These are phyloP conservation scores for Sonneratia caseolaris DNA, from an alignment of 345 rosid genomes.

Conservation along the genomic window DNA sequence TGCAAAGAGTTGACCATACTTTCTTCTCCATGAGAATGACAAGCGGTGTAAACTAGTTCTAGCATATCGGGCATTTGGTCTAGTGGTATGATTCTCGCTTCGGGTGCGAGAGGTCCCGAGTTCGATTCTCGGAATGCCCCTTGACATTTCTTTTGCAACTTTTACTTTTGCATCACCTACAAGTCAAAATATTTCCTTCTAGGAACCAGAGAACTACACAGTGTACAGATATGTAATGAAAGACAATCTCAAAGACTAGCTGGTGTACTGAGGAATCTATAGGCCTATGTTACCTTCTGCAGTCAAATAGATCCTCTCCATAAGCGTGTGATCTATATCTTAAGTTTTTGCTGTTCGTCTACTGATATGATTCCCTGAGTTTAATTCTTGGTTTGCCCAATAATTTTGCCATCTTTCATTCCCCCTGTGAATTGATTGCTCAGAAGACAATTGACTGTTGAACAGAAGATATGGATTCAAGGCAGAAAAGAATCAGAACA, in stretches of 20 bases:
- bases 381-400: background rate
- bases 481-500: background rate
- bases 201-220: too few relatives aligned
- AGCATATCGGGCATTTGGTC: conserved; percentile 2
- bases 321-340: too few relatives aligned
- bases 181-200: too few relatives aligned
- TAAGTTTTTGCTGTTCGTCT: too few relatives aligned
- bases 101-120: conserved; percentile 88
- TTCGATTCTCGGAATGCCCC: conserved; percentile 75
- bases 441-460: background rate
- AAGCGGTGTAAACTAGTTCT: too few relatives aligned
- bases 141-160: conserved; percentile 4
- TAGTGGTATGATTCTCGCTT: conserved; percentile 26
- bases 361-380: too few relatives aligned
- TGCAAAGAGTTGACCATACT: background rate
- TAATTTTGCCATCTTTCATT: background rate
- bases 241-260: too few relatives aligned
- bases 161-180: too few relatives aligned
- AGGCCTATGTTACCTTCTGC: too few relatives aligned
- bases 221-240: too few relatives aligned
- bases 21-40: background rate
- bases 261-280: too few relatives aligned
- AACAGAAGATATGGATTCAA: background rate
- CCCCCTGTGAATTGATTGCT: background rate
- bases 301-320: too few relatives aligned